Evolutionary conservation across 345 rosid species (phyloP).

Genomic region (Brassica napus): DNA sequence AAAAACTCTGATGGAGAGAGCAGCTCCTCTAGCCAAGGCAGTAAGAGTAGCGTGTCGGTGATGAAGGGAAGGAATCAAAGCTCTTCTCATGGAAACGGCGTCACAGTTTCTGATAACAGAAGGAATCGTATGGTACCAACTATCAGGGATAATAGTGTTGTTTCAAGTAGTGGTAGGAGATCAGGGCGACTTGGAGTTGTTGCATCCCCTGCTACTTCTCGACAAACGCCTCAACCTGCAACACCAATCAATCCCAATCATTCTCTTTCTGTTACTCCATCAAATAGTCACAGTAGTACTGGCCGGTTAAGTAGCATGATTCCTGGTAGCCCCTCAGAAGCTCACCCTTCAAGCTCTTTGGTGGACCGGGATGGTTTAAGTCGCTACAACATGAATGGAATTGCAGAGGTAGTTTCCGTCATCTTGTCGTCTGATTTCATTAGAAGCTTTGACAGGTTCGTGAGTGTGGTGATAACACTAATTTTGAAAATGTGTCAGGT

Average conservation of each 20-base stretch:
- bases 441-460: too few relatives aligned
- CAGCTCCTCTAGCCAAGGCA: constrained; percentile 63
- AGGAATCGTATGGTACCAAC: constrained; percentile 49
- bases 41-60: constrained; percentile 48
- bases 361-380: constrained; percentile 55
- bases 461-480: too few relatives aligned
- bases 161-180: constrained; percentile 63
- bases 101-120: constrained; percentile 64
- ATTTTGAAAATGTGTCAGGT: too few relatives aligned
- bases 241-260: constrained; percentile 40
- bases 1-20: constrained; percentile 59
- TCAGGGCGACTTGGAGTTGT: constrained; percentile 41
- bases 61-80: constrained; percentile 44
- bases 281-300: constrained; percentile 22
- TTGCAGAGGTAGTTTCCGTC: constrained; percentile 68
- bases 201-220: constrained; percentile 37
- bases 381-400: constrained; percentile 69
- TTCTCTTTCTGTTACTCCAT: constrained; percentile 37
- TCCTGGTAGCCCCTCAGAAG: constrained; percentile 57
- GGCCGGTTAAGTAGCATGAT: constrained; percentile 35
- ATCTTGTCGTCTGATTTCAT: constrained; percentile 23
- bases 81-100: constrained; percentile 50
- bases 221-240: constrained; percentile 49
- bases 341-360: constrained; percentile 44
- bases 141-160: constrained; percentile 47